Percentiles rank a stretch among this genome's conserved stretches.
Evolutionary conservation across 1,284 basidiomycete species (phyloP).

Genomic region (Heterobasidion annosum): DNA sequence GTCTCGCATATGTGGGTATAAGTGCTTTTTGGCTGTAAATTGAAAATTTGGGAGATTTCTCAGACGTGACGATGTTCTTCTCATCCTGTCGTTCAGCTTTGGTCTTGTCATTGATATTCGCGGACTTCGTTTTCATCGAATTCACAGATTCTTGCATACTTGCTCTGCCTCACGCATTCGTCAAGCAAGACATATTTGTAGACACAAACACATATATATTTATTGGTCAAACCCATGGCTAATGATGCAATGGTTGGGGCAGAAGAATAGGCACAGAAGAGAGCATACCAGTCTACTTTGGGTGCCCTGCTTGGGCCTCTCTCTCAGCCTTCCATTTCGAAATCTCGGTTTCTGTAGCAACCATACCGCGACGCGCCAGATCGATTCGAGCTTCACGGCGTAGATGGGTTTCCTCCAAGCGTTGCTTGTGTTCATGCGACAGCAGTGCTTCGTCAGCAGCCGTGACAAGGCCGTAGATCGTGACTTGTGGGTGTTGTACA

Average conservation of each 20-base stretch:
- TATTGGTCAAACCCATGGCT: neutral
- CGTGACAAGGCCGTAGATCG: conserved; percentile 63
- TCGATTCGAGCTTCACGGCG: conserved; percentile 70
- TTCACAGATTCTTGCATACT: neutral
- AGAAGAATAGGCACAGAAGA: no score
- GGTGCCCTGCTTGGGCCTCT: conserved; percentile 13
- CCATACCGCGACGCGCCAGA: conserved; percentile 62
- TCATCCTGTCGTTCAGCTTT: neutral
- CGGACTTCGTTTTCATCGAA: neutral
- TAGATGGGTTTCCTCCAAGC: conserved; percentile 58
- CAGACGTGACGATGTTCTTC: neutral
- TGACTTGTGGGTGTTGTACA: conserved; percentile 24
- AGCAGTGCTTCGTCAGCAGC: conserved; percentile 72
- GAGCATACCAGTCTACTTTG: no score
- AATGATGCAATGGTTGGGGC: neutral
- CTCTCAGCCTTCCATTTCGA: conserved; percentile 61
- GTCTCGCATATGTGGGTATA: neutral
- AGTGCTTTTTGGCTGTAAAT: no score
- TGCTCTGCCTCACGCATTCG: neutral
- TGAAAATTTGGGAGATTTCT: no score
- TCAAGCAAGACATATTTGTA: neutral
- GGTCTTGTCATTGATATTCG: neutral
- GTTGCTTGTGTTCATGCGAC: conserved; percentile 56
- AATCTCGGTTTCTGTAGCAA: conserved; percentile 80
- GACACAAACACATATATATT: neutral